These are phyloP conservation scores for Phytophthora citricola DNA, from an alignment of 352 stramenopile species.

Conservation along the genomic window DNA sequence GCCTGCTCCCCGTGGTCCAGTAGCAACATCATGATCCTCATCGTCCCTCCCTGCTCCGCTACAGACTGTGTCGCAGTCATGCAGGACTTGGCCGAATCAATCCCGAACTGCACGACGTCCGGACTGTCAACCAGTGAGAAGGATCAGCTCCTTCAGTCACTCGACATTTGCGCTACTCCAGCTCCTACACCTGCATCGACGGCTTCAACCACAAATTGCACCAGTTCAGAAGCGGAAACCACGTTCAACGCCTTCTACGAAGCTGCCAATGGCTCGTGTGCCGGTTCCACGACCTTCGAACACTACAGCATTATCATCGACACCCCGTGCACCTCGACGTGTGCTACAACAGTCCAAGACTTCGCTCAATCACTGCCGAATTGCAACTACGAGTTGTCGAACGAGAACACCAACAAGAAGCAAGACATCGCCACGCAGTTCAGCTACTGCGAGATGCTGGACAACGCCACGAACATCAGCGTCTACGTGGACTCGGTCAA, in stretches of 20 bases:
- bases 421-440: conserved; percentile 20
- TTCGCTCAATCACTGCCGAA: conserved; percentile 33
- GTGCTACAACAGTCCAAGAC: conserved; percentile 20
- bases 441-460: conserved; percentile 17
- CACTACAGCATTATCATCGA: conserved; percentile 38
- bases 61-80: conserved; percentile 22
- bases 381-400: conserved; percentile 33
- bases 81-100: conserved; percentile 17
- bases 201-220: conserved; percentile 29
- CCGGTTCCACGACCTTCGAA: conserved; percentile 26
- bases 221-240: conserved; percentile 8
- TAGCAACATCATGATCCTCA: conserved; percentile 21
- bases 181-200: conserved; percentile 22
- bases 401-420: conserved; percentile 45
- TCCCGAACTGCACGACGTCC: conserved; percentile 29
- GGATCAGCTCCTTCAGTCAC: conserved; percentile 10
- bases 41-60: conserved; percentile 30
- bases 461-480: conserved; percentile 20
- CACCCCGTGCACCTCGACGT: conserved; percentile 38
- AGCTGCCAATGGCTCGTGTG: conserved; percentile 14
- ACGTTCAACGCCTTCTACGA: conserved; percentile 22
- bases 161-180: conserved; percentile 28
- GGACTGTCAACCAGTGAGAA: conserved; percentile 9
- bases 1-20: conserved; percentile 23
- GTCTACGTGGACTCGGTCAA: conserved; percentile 15